A percentile compares a stretch with the other conserved stretches of the same genome.
Evolutionary conservation across 2,329 filamentous ascomycete genomes (phyloP).

Genomic region (Exophiala calicioides): DNA sequence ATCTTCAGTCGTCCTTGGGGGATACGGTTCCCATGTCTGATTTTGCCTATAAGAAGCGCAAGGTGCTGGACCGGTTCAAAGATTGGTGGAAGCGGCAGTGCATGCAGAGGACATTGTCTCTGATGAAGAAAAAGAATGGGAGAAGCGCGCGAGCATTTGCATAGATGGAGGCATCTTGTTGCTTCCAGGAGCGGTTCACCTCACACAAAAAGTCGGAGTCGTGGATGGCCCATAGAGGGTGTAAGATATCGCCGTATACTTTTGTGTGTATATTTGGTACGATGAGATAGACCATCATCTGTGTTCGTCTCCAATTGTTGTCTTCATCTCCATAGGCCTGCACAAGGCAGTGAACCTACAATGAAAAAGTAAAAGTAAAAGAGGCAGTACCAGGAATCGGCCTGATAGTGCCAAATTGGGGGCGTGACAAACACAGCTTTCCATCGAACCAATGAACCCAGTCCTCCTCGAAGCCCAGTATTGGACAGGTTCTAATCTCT

Average conservation of each 20-base stretch:
- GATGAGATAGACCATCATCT: conserved; percentile 1
- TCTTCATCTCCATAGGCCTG: conserved; percentile 17
- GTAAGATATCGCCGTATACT: not conserved
- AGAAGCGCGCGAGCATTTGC: conserved; percentile 16
- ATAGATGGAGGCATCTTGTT: conserved; percentile 5
- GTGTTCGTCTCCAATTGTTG: not conserved
- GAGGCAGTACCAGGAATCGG: conserved; percentile 12
- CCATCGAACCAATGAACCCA: too few relatives aligned
- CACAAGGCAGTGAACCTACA: conserved; percentile 13
- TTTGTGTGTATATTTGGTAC: not conserved
- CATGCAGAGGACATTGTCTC: conserved; percentile 20
- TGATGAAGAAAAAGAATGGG: conserved; percentile 18
- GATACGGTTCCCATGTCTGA: conserved; percentile 29
- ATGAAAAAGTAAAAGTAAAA: conserved; percentile 19
- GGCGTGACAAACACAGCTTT: conserved; percentile 1
- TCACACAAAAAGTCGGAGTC: too few relatives aligned
- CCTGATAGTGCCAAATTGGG: not conserved
- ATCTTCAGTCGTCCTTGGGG: conserved; percentile 13
- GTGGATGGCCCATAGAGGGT: not conserved
- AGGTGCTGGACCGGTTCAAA: conserved; percentile 28
- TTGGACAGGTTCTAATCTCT: too few relatives aligned
- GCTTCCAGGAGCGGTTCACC: too few relatives aligned
- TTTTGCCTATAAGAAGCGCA: conserved; percentile 31
- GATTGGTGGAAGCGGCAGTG: conserved; percentile 30
- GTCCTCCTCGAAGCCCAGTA: too few relatives aligned